Conservation (phyloP, 345 rosid genomes). For the Corchorus olitorius region DNA sequence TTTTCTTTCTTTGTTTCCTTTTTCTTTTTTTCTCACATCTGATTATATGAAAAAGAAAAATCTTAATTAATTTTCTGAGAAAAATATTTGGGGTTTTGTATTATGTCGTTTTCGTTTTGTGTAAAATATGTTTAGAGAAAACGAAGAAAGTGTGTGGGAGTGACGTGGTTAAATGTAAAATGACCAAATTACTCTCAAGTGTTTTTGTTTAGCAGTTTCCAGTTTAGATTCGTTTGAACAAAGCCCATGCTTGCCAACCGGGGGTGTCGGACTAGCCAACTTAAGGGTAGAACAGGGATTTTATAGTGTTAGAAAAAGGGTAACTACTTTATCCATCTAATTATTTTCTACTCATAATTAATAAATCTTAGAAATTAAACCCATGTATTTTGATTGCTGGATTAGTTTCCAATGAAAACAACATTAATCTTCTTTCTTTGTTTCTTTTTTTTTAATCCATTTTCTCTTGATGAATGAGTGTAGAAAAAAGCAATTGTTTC, state of each 20-base stretch:
- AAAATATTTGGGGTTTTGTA: slow-evolving; percentile 11
- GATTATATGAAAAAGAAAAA: not conserved
- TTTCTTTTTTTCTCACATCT: not conserved
- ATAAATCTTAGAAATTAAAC: not conserved
- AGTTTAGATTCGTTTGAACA: too few relatives aligned
- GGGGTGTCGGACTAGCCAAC: not conserved
- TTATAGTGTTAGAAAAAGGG: not conserved
- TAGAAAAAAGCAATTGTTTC: too few relatives aligned
- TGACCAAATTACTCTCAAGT: not conserved
- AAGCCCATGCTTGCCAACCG: too few relatives aligned
- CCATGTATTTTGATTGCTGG: not conserved
- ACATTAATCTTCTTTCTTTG: too few relatives aligned
- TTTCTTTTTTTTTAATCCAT: too few relatives aligned
- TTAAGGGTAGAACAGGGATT: not conserved
- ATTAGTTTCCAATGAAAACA: not conserved
- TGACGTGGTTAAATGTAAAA: not conserved
- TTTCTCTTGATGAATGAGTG: too few relatives aligned
- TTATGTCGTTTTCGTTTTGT: not conserved
- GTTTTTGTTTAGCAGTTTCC: too few relatives aligned
- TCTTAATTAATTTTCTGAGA: not conserved
- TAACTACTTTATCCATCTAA: not conserved
- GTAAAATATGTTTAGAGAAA: not conserved
- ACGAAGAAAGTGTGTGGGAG: not conserved
- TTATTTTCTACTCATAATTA: not conserved
- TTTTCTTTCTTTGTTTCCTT: not conserved